Conservation (phyloP, 768 basidiomycete species). For the Pilatotrama ljubarskyi region DNA sequence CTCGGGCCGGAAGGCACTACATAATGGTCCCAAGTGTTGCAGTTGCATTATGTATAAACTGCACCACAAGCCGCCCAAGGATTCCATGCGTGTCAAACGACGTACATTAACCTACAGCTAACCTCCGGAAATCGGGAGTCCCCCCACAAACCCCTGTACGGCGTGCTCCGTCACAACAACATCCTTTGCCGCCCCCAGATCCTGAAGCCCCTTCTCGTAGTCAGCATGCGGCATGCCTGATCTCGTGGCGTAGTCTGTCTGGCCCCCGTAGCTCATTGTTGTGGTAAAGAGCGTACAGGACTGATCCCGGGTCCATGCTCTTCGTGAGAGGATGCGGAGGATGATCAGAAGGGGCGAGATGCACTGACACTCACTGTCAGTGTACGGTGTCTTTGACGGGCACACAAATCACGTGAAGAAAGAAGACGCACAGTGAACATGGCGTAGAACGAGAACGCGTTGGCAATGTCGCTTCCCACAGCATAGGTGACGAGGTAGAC, state of each 20-base stretch:
- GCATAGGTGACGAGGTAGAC: constrained; percentile 40
- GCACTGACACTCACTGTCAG: constrained; percentile 25
- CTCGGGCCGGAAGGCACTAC: too few relatives aligned
- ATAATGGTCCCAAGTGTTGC: too few relatives aligned
- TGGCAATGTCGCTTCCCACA: constrained; percentile 31
- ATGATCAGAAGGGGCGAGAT: constrained; percentile 37
- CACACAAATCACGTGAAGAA: background rate
- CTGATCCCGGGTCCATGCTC: constrained; percentile 34
- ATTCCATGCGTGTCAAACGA: too few relatives aligned
- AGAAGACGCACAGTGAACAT: constrained; percentile 36
- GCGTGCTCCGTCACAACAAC: background rate
- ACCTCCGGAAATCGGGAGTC: too few relatives aligned
- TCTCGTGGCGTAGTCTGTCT: background rate
- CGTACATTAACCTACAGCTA: too few relatives aligned
- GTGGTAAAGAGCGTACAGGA: constrained; percentile 22
- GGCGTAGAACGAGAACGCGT: constrained; percentile 40
- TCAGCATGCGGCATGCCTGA: background rate
- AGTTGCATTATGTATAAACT: too few relatives aligned
- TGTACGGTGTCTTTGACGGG: background rate
- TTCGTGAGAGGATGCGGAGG: constrained; percentile 35
- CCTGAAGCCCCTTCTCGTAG: background rate
- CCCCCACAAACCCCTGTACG: too few relatives aligned
- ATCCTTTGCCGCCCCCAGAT: background rate
- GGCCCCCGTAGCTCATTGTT: constrained; percentile 13
- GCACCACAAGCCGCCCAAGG: too few relatives aligned